phyloP scores from a whole-genome alignment of 805 yeast species.

The Metschnikowia colocasiae region DNA sequence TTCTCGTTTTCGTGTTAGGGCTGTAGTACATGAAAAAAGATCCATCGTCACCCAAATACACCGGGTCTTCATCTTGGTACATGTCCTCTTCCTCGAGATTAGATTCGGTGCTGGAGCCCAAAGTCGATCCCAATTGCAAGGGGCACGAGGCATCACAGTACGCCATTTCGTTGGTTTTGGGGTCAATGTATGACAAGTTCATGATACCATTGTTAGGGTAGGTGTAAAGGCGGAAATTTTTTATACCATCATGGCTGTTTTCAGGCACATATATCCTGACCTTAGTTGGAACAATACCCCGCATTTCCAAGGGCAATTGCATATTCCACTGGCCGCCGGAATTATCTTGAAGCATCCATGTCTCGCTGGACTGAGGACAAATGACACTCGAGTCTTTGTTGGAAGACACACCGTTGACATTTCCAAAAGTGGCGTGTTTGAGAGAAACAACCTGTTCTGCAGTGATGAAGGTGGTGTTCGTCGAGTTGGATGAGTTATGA shows the following conservation, averaged over 20 bases:
- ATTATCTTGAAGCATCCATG: slow-evolving; percentile 52
- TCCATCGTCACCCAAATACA: slow-evolving; percentile 33
- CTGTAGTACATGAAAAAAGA: slow-evolving; percentile 35
- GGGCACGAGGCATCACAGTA: slow-evolving; percentile 93
- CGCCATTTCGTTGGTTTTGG: slow-evolving; percentile 50
- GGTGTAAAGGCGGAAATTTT: slow-evolving; percentile 68
- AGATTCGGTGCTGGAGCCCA: slow-evolving; percentile 28
- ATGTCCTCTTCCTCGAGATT: slow-evolving; percentile 20
- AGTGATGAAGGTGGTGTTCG: slow-evolving; percentile 39
- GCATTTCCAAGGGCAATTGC: slow-evolving; percentile 47
- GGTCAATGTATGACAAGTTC: slow-evolving; percentile 86
- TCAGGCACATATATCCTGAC: slow-evolving; percentile 66
- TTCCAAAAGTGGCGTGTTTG: slow-evolving; percentile 50
- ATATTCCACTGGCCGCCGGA: slow-evolving; percentile 66
- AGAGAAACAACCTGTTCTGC: slow-evolving; percentile 63
- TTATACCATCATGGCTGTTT: slow-evolving; percentile 45
- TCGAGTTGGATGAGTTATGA: slow-evolving; percentile 33
- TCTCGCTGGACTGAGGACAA: slow-evolving; percentile 53
- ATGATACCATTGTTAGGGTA: slow-evolving; percentile 82
- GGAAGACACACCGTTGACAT: slow-evolving; percentile 38
- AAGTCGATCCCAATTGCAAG: slow-evolving; percentile 40
- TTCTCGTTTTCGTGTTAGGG: slow-evolving; percentile 29
- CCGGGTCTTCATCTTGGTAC: slow-evolving; percentile 22
- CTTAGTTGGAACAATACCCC: slow-evolving; percentile 57
- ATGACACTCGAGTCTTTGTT: slow-evolving; percentile 34